Conservation (phyloP, 495 filamentous ascomycete genomes). For the Staphylotrichum tortipilum region DNA sequence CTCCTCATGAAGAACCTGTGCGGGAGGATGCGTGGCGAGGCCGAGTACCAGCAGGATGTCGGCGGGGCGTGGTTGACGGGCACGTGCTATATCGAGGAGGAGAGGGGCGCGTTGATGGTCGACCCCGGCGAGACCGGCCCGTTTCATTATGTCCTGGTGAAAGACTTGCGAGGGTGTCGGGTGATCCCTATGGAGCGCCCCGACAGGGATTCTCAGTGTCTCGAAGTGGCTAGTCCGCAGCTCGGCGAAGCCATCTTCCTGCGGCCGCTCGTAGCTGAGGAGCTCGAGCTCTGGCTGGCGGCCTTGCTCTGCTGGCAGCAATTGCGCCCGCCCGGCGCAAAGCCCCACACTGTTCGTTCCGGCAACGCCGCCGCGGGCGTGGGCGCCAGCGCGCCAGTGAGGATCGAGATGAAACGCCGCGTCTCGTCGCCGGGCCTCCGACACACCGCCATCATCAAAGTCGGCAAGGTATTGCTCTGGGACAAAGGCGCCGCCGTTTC, state of each 20-base stretch:
- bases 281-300: conserved; percentile 86
- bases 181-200: conserved; percentile 58
- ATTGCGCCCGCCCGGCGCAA: conserved; percentile 49
- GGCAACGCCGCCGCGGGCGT: conserved; percentile 13
- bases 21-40: conserved; percentile 60
- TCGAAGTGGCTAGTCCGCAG: conserved; percentile 68
- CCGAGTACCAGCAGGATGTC: conserved; percentile 53
- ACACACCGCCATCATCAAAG: conserved; percentile 88
- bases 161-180: conserved; percentile 79
- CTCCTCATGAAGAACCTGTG: conserved; percentile 59
- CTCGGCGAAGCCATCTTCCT: conserved; percentile 64
- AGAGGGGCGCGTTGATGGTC: conserved; percentile 55
- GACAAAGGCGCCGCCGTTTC: conserved; percentile 54
- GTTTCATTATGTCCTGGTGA: conserved; percentile 48
- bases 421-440: conserved; percentile 51
- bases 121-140: conserved; percentile 45
- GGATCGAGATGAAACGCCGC: conserved; percentile 63
- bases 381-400: conserved; percentile 13
- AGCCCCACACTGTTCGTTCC: conserved; percentile 19
- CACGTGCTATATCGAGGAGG: conserved; percentile 59
- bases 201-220: conserved; percentile 59
- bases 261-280: conserved; percentile 61
- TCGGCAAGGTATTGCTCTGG: conserved; percentile 90
- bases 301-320: conserved; percentile 93
- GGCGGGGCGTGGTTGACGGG: conserved; percentile 50